Evolutionary conservation across 495 filamentous ascomycete species (phyloP), one percentile per base, ranked within the genome.

Genomic region (Neurospora hispaniola): DNA sequence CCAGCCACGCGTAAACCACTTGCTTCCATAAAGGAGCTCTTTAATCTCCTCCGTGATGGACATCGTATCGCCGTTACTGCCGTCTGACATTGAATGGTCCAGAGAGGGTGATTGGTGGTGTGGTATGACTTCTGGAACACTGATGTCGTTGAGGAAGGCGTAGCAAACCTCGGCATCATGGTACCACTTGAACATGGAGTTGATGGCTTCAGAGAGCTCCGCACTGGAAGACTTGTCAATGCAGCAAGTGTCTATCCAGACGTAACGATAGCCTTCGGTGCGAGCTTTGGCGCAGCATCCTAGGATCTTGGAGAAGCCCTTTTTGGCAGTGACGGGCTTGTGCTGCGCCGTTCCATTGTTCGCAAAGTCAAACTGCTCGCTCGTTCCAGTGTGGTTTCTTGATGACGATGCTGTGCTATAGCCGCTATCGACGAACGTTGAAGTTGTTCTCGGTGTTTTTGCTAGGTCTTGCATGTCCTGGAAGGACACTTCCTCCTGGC

Each of bases 241-340:
- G 71, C 82, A 84, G 76, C 80, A 82, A 0, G 80, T 84, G 71
- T 84, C 81, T 18, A 84, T 73, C 81, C 82, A 84, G 38, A 82
- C 71, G 44, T 80, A 85, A n/a, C 76, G 35, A 43, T 76, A 75
- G 5, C 75, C 77, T 1, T 75, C 68, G 4, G 38, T 38, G 14
- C 66, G 6, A n/a, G 77, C 75, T 9, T 38, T 44, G 0, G 5
- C n/a, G 70, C 72, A 75, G 27, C 42, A 38, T 1, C 62, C 54
- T n/a, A 42, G 9, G 66, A 78, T 74, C 70, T 77, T 76, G 9
- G 16, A 41, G 39, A 46, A 77, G 1, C 77, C 74, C 31, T 70
- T 42, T 39, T 71, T 73, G 6, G 35, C 2, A 16, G n/a, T 38
- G 5, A 69, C 27, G 12, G 18, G 31, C 16, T 66, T 6, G 54